A percentile compares a stretch with the other conserved stretches of the same genome.
These are phyloP conservation scores for Trametes versicolor DNA, from an alignment of 1,284 basidiomycete genomes.

Conservation along the genomic window DNA sequence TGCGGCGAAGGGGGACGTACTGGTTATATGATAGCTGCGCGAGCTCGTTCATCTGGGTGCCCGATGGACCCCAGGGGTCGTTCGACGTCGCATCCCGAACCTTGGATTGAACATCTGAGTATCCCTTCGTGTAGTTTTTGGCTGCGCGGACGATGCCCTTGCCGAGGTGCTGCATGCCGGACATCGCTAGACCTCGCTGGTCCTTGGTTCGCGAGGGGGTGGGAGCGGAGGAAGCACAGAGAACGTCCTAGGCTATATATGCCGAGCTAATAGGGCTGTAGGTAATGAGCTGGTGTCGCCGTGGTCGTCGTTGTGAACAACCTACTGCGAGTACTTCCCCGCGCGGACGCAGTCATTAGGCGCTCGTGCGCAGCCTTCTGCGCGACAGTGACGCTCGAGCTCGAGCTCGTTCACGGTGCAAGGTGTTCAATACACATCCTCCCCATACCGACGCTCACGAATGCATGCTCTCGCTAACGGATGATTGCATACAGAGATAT, in stretches of 20 bases:
- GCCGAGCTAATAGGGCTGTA: not conserved
- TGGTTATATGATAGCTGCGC: constrained; percentile 98
- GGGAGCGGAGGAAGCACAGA: not conserved
- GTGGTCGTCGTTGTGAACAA: constrained; percentile 4
- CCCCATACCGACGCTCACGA: not conserved
- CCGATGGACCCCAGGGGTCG: constrained; percentile 98
- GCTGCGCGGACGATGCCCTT: constrained; percentile 87
- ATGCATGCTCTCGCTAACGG: not conserved
- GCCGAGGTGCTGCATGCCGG: constrained; percentile 73
- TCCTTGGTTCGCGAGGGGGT: not conserved
- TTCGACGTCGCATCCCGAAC: constrained; percentile 99
- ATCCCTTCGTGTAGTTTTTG: constrained; percentile 96
- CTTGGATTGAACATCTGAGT: constrained; percentile 94
- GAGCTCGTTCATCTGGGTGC: constrained; percentile 99
- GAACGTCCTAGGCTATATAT: not conserved
- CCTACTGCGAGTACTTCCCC: constrained; percentile 2
- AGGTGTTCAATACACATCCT: not conserved
- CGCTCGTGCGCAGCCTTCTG: constrained; percentile 8
- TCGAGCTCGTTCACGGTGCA: not conserved
- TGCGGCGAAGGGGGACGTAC: constrained; percentile 58
- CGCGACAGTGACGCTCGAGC: not conserved
- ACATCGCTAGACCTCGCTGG: constrained; percentile 37
- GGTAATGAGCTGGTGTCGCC: not conserved
- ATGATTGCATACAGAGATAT: not conserved
- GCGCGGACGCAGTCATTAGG: not conserved